A percentile compares a stretch with the other conserved stretches of the same genome.
Evolutionary conservation across 73 alveolate species (phyloP).

Genomic region (Uronychia binucleata): DNA sequence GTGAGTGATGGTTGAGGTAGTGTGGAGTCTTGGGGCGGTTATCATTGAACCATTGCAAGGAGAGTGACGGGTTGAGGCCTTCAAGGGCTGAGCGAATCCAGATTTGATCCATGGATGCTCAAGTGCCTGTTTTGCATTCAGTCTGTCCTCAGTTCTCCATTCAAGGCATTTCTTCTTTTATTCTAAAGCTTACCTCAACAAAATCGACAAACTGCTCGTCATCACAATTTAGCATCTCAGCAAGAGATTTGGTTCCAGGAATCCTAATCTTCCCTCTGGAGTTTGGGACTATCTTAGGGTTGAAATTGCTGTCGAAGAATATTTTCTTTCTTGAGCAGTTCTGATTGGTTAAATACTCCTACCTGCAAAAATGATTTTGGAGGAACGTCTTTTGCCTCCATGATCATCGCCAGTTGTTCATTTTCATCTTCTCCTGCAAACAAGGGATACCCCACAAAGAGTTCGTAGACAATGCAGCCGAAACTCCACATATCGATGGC

Average conservation of each 20-base stretch:
- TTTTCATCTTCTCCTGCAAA: constrained; percentile 75
- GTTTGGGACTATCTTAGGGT: constrained; percentile 54
- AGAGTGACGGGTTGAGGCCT: neutral
- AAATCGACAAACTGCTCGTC: constrained; percentile 64
- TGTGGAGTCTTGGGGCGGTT: too few species aligned
- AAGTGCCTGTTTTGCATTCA: neutral
- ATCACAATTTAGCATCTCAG: constrained; percentile 41
- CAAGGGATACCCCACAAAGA: constrained; percentile 59
- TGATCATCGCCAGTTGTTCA: constrained; percentile 79
- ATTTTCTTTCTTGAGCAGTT: constrained; percentile 62
- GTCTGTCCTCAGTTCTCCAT: constrained; percentile 33
- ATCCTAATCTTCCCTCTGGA: constrained; percentile 57
- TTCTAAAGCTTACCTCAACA: constrained; percentile 1
- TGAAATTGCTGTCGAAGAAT: constrained; percentile 58
- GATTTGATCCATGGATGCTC: neutral
- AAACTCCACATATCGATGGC: constrained; percentile 77
- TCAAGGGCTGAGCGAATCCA: neutral
- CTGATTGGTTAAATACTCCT: constrained; percentile 4
- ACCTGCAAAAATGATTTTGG: constrained; percentile 32
- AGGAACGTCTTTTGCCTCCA: constrained; percentile 88
- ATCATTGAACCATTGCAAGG: constrained; percentile 8
- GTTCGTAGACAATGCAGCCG: constrained; percentile 65
- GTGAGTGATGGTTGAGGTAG: too few species aligned
- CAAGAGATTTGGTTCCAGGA: constrained; percentile 52
- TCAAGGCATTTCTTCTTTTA: constrained; percentile 12